These are phyloP conservation scores for Aspergillus panamensis DNA, from an alignment of 495 filamentous ascomycete genomes.

Conservation along the genomic window DNA sequence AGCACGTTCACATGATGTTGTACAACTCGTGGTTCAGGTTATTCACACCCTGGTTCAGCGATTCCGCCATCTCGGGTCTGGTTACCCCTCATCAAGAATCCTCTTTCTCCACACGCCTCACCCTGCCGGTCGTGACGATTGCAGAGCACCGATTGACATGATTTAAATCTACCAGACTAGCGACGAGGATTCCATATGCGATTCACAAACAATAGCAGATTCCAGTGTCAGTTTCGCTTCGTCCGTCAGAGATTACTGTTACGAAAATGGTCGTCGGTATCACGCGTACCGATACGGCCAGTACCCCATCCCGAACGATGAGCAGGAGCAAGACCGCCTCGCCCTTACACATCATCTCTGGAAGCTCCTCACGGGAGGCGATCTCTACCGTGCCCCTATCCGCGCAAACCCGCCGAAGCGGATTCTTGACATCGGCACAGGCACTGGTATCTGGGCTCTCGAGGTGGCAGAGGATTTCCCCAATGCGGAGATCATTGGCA, in stretches of 20 bases:
- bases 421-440: conserved; percentile 51
- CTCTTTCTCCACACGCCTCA: not conserved
- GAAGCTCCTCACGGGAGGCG: conserved; percentile 46
- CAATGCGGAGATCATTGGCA: conserved; percentile 54
- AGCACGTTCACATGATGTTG: not conserved
- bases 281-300: conserved; percentile 54
- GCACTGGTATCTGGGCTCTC: conserved; percentile 60
- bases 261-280: conserved; percentile 61
- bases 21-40: not conserved
- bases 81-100: not conserved
- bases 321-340: conserved; percentile 62
- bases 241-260: conserved; percentile 46
- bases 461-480: conserved; percentile 60
- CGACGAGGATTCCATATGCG: conserved; percentile 41
- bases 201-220: conserved; percentile 34
- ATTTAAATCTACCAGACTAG: conserved; percentile 30
- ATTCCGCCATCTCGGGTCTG: not conserved
- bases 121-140: not conserved
- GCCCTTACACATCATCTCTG: conserved; percentile 63
- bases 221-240: conserved; percentile 47
- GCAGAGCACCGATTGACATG: not conserved
- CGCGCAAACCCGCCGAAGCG: conserved; percentile 21
- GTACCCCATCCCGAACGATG: conserved; percentile 60
- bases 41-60: not conserved
- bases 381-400: conserved; percentile 53